Evolutionary conservation across 352 stramenopile genomes (phyloP).

Genomic region (Elongisporangium undulatum): DNA sequence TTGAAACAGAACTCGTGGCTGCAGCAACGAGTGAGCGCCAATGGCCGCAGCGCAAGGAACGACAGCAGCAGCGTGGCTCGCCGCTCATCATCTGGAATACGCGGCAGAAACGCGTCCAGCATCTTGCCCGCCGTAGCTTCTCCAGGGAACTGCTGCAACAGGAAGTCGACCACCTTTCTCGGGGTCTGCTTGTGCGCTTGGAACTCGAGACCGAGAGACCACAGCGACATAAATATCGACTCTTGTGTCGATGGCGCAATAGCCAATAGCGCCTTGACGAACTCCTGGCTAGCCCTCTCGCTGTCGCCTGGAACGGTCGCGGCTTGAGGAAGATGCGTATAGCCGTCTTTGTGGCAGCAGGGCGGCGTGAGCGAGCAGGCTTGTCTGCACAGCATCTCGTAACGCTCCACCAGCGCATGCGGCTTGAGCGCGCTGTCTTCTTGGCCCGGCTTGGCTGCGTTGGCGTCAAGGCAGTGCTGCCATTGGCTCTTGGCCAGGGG

Average conservation of each 20-base stretch:
- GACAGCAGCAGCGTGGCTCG: slow-evolving; percentile 33
- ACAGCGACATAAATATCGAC: neutral
- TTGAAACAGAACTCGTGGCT: slow-evolving; percentile 39
- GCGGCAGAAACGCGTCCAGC: slow-evolving; percentile 8
- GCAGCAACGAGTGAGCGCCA: slow-evolving; percentile 34
- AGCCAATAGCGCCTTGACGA: neutral
- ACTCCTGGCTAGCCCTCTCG: neutral
- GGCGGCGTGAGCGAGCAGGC: slow-evolving; percentile 17
- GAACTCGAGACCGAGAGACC: neutral
- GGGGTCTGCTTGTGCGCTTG: slow-evolving; percentile 8
- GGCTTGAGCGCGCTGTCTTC: neutral
- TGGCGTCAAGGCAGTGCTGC: neutral
- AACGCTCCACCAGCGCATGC: slow-evolving; percentile 1
- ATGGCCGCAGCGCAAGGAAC: slow-evolving; percentile 22
- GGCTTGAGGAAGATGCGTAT: slow-evolving; percentile 24
- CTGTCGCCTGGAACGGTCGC: neutral
- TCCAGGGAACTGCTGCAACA: slow-evolving; percentile 16
- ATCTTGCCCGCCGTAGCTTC: slow-evolving; percentile 5
- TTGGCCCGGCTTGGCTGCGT: neutral
- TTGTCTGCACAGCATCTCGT: slow-evolving; percentile 17
- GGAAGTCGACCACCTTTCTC: slow-evolving; percentile 9
- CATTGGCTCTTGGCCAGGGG: slow-evolving; percentile 16
- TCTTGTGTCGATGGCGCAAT: neutral
- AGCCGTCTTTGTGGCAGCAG: slow-evolving; percentile 27
- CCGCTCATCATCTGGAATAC: slow-evolving; percentile 34